Base-by-base conservation (phyloP, 352 stramenopile species). In the Aphanomyces cochlioides region DNA sequence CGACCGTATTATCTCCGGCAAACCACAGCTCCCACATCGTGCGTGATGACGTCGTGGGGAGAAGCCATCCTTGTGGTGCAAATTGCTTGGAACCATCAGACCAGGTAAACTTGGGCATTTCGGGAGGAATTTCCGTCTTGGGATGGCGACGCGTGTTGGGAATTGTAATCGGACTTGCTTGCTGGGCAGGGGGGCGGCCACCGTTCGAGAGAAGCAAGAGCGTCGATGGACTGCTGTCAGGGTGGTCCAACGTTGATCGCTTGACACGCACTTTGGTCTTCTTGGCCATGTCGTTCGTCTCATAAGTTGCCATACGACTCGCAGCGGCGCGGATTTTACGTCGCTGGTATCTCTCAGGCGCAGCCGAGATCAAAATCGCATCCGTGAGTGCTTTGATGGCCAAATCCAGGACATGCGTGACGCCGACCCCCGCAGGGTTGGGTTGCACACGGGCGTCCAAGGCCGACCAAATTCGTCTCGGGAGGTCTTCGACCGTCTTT, bases 11-110 rank as follows among this genome's bases (percentile, higher is more conserved):
- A n/a, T 61, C 54, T 28, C 54, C 54, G 28, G 19, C 54, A 61
- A 61, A 61, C 54, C 54, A 61, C 1, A 61, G 13, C 21, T 61
- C 54, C 54, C 54, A 61, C 54, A 61, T 61, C 34, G 54, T 37
- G 17, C 54, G 54, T 10, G 54, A 61, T 37, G 54, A 61, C 21
- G 54, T 61, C 34, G 54, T 61, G n/a, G 54, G 54, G 17, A 61
- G 34, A 17, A 61, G 28, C 54, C 54, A 61, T 6, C 54, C 54
- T 37, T 61, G 54, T 10, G 54, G 54, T 37, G 54, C 54, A 61
- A 61, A 61, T 37, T 61, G 54, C 54, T 61, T 61, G 54, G 54
- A 61, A 12, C 54, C 54, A n/a, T 61, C 54, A 7, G 54, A 40
- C 54, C 54, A 61, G 10, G 54, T 40, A 37, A 61, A 61, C 28